These are phyloP conservation scores for Galerina marginata DNA, from an alignment of 768 basidiomycete species.

Conservation along the genomic window DNA sequence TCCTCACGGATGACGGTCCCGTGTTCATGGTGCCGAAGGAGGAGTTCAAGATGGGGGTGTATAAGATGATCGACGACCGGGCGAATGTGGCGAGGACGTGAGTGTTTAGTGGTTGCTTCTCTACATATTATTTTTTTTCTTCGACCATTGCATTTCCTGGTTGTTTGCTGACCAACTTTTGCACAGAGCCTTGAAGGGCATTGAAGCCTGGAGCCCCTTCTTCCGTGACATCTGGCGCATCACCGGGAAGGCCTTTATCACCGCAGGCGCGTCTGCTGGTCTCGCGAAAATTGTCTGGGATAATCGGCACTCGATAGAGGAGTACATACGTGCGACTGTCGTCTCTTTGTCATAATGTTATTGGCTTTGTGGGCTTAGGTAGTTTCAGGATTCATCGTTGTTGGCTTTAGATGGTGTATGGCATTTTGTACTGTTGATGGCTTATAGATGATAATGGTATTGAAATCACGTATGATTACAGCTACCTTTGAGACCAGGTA, in stretches of 20 bases:
- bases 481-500: no score
- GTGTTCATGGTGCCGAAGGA: conserved; percentile 52
- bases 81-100: conserved; percentile 39
- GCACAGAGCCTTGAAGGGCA: conserved; percentile 29
- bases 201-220: conserved; percentile 32
- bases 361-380: background rate
- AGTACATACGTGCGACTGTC: conserved; percentile 7
- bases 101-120: conserved; percentile 10
- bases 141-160: no score
- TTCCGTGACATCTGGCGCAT: conserved; percentile 35
- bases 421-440: background rate
- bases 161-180: background rate
- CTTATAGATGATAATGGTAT: no score
- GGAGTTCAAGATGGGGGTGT: conserved; percentile 55
- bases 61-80: conserved; percentile 54
- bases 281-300: conserved; percentile 36
- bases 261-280: conserved; percentile 22
- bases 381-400: background rate
- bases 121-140: background rate
- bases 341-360: background rate
- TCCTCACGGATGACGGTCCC: conserved; percentile 55
- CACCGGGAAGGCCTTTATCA: conserved; percentile 31
- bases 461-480: no score
- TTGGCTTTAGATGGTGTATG: background rate
- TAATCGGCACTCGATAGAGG: conserved; percentile 27